Evolutionary conservation across 441 rosid species (phyloP).

Genomic region (Erysimum pusillum): DNA sequence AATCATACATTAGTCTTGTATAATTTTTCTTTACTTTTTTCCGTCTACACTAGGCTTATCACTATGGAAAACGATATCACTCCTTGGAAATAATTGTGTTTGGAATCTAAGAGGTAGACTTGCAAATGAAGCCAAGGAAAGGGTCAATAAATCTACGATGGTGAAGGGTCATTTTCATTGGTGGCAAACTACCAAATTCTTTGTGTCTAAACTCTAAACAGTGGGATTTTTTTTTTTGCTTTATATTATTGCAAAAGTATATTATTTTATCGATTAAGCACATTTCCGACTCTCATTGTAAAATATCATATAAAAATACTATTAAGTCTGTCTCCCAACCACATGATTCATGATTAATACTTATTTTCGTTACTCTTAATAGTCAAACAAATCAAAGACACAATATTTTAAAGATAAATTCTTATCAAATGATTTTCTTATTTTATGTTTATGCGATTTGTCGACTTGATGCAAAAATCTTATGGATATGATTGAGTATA

Average conservation of each 20-base stretch:
- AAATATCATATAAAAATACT: conserved; percentile 2
- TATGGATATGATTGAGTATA: too few relatives aligned
- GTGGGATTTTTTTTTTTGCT: too few relatives aligned
- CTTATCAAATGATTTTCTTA: too few relatives aligned
- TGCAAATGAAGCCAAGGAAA: conserved; percentile 18
- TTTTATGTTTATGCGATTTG: too few relatives aligned
- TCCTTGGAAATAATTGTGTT: neutral
- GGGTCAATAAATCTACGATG: neutral
- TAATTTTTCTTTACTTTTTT: too few relatives aligned
- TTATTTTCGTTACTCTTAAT: neutral
- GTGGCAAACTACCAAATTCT: conserved; percentile 20
- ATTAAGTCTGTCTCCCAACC: neutral
- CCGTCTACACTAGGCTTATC: conserved; percentile 7
- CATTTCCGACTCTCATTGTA: neutral
- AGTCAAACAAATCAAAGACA: neutral
- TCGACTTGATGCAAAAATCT: too few relatives aligned
- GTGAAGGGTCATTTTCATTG: conserved; percentile 9
- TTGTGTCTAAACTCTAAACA: neutral
- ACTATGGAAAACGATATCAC: conserved; percentile 2
- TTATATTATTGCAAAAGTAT: neutral
- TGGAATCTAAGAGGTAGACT: conserved; percentile 2
- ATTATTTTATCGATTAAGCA: neutral
- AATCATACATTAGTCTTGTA: too few relatives aligned
- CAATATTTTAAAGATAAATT: too few relatives aligned
- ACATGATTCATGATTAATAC: conserved; percentile 9